A percentile compares a stretch with the other conserved stretches of the same genome.
Evolutionary conservation across 2,329 filamentous ascomycete species (phyloP).

Genomic region (Sclerotiophoma versabilis): DNA sequence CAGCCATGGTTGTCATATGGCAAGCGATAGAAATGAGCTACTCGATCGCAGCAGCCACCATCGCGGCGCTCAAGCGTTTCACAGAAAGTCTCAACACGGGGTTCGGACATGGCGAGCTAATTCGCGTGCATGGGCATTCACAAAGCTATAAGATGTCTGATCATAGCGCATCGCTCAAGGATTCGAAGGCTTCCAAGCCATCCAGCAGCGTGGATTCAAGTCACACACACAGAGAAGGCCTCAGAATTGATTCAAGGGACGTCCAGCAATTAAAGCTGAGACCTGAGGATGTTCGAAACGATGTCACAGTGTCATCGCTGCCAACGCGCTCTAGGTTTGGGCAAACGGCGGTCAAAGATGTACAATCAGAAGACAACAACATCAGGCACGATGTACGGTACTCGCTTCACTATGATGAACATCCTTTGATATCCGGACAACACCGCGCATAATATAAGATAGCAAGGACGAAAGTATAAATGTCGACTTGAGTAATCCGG

Average conservation of each 20-base stretch:
- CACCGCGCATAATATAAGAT: too few relatives aligned
- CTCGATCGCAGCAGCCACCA: conserved; percentile 17
- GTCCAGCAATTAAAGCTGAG: background rate
- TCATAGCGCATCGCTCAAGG: conserved; percentile 6
- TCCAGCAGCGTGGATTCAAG: background rate
- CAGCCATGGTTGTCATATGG: conserved; percentile 21
- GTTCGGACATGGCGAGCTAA: conserved; percentile 22
- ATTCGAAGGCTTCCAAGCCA: background rate
- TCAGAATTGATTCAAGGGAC: too few relatives aligned
- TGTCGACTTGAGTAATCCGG: too few relatives aligned
- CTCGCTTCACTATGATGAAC: conserved; percentile 3
- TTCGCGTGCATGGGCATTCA: conserved; percentile 14
- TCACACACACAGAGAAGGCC: background rate
- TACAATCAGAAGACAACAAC: background rate
- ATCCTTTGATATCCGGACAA: background rate
- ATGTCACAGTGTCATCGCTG: background rate
- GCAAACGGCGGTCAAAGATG: background rate
- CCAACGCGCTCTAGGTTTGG: background rate
- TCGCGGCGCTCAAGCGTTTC: conserved; percentile 20
- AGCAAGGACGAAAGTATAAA: too few relatives aligned
- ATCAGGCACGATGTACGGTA: background rate
- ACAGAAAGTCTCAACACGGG: conserved; percentile 23
- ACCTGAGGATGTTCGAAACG: background rate
- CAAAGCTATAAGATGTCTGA: conserved; percentile 16
- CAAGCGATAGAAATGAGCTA: conserved; percentile 21